Evolutionary conservation across 2,329 filamentous ascomycete species (phyloP), one percentile per base, ranked within the genome.

Genomic region (Aureobasidium sp.): DNA sequence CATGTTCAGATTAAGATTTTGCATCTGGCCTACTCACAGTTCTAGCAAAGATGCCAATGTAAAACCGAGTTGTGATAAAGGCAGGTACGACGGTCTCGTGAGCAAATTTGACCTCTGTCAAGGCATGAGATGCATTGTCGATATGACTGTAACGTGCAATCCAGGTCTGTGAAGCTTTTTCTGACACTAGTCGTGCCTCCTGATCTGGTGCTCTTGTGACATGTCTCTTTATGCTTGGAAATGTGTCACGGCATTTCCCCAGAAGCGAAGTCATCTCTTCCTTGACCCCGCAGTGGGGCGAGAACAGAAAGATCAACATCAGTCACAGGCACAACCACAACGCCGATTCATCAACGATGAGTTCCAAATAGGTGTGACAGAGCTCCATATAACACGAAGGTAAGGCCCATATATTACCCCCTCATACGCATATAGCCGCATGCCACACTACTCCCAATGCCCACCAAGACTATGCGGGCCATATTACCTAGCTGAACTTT

Each of bases 211-310:
- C 21, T 11, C 22, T 21, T n/a, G 14, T 14, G 16, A 17, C 39
- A 25, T 42, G 10, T 2, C 14, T 22, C n/a, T 25, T n/a, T 8
- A 17, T 48, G 44, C 19, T 30, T 29, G 4, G 7, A 7, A n/a
- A 16, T 17, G 32, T 37, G 32, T 8, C 44, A 48, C 44, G 22
- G 21, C 22, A 35, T 30, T 25, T 37, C 32, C 21, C 19, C 30
- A 22, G 44, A 37, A 37, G 21, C 14, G 30, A 12, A 8, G 10
- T 21, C 17, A n/a, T 21, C n/a, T 27, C 30, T 35, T 24, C 21
- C 14, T 16, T 17, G 27, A 14, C 30, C 44, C 44, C 44, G 44
- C 44, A 37, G 44, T 19, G 44, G 44, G 42, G 44, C n/a, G n/a
- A n/a, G n/a, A 30, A 37, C n/a, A 12, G 25, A 35, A 27, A 10